Evolutionary conservation across 257 asterid genomes (phyloP).

Genomic region (Solanum bulbocastanum): DNA sequence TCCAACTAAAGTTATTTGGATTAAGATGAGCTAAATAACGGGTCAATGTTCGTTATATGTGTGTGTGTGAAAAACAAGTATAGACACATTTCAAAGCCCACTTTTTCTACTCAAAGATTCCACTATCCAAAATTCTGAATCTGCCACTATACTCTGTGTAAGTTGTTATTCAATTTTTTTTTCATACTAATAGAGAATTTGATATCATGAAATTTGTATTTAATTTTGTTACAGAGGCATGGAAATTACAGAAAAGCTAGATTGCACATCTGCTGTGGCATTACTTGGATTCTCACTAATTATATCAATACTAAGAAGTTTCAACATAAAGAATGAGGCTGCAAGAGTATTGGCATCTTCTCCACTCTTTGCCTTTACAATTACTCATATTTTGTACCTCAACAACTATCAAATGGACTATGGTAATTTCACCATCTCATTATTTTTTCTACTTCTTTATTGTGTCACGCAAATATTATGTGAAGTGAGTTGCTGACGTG

Average conservation of each 20-base stretch:
- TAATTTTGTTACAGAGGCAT: conserved; percentile 40
- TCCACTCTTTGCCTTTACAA: conserved; percentile 55
- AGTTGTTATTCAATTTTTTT: neutral
- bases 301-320: conserved; percentile 55
- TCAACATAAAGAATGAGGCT: conserved; percentile 54
- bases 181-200: neutral
- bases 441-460: neutral
- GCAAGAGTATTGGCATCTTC: conserved; percentile 83
- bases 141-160: neutral
- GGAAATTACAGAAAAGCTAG: conserved; percentile 66
- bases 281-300: conserved; percentile 63
- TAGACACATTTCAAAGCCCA: neutral
- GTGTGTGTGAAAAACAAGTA: neutral
- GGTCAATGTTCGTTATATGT: neutral
- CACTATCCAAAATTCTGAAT: neutral
- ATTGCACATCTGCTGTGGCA: conserved; percentile 66
- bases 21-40: neutral
- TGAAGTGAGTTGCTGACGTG: neutral
- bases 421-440: conserved; percentile 34
- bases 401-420: conserved; percentile 49
- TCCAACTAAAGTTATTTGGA: neutral
- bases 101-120: neutral
- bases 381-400: conserved; percentile 66
- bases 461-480: neutral
- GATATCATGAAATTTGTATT: neutral